These are phyloP conservation scores for Macroventuria anomochaeta DNA, from an alignment of 2,329 filamentous ascomycete species.

Conservation along the genomic window DNA sequence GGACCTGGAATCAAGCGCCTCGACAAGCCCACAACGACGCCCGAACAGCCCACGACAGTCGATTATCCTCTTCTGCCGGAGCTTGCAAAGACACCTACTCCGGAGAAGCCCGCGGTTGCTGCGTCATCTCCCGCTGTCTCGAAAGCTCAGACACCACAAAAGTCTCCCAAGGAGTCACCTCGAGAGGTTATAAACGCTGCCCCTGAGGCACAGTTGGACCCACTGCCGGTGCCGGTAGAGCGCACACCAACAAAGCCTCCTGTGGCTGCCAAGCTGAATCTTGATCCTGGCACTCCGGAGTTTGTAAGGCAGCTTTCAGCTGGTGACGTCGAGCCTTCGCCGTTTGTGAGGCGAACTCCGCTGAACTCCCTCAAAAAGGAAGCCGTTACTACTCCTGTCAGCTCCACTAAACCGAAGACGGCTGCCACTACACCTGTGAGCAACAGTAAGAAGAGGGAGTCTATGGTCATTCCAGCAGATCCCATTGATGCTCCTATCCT, in stretches of 20 bases:
- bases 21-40: conserved; percentile 22
- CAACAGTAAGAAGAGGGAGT: conserved; percentile 18
- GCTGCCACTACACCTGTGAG: conserved; percentile 30
- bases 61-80: conserved; percentile 12
- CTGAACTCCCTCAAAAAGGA: conserved; percentile 29
- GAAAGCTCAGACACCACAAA: conserved; percentile 32
- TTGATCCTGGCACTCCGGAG: conserved; percentile 40
- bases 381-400: conserved; percentile 35
- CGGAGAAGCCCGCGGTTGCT: conserved; percentile 12
- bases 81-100: conserved; percentile 8
- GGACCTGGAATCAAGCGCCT: conserved; percentile 51
- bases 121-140: conserved; percentile 5
- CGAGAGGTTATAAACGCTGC: not conserved
- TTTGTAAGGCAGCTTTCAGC: conserved; percentile 34
- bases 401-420: conserved; percentile 19
- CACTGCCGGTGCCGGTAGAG: conserved; percentile 1
- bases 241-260: conserved; percentile 37
- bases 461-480: conserved; percentile 37
- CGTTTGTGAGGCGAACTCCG: conserved; percentile 39
- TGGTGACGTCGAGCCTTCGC: conserved; percentile 44
- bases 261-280: conserved; percentile 30
- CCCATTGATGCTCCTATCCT: conserved; percentile 45
- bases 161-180: conserved; percentile 36
- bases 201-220: conserved; percentile 22
- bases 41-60: conserved; percentile 26